Evolutionary conservation across 2,329 filamentous ascomycete genomes (phyloP).

Genomic region (Aureobasidium sp.): DNA sequence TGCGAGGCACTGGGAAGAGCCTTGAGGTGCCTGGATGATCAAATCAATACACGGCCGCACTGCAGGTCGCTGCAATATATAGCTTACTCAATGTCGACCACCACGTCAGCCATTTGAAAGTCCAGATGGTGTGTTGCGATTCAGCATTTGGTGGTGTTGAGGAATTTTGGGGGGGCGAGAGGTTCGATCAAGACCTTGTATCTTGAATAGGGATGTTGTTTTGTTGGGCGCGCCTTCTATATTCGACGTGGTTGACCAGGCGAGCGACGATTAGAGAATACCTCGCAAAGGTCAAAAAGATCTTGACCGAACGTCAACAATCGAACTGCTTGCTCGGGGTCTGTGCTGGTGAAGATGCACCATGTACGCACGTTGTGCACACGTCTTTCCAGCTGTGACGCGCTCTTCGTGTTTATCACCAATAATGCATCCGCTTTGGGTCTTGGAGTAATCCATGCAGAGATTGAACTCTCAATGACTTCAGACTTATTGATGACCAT

Average conservation of each 20-base stretch:
- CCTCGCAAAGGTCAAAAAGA: neutral
- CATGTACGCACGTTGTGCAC: neutral
- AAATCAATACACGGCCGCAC: neutral
- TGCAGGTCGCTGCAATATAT: neutral
- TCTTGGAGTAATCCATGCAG: too few species aligned
- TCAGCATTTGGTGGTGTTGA: neutral
- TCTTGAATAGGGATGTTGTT: neutral
- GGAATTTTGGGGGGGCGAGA: neutral
- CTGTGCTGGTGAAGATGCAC: slow-evolving; percentile 2
- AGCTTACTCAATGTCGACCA: slow-evolving; percentile 11
- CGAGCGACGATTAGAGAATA: neutral
- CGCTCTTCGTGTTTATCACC: slow-evolving; percentile 8
- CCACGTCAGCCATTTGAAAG: slow-evolving; percentile 7
- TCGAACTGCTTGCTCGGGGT: neutral
- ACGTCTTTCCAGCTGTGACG: neutral
- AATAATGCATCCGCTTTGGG: slow-evolving; percentile 10
- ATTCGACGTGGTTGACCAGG: neutral
- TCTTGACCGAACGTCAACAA: neutral
- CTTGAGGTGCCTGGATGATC: slow-evolving; percentile 18
- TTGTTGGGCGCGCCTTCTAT: neutral
- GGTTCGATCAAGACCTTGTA: slow-evolving; percentile 1
- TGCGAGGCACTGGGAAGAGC: slow-evolving; percentile 35
- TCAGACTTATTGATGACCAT: too few species aligned
- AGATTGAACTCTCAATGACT: too few species aligned
- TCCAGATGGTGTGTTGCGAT: neutral